Base-by-base conservation (phyloP, 805 yeast genomes). In the Vanderwaltozyma verrucispora region DNA sequence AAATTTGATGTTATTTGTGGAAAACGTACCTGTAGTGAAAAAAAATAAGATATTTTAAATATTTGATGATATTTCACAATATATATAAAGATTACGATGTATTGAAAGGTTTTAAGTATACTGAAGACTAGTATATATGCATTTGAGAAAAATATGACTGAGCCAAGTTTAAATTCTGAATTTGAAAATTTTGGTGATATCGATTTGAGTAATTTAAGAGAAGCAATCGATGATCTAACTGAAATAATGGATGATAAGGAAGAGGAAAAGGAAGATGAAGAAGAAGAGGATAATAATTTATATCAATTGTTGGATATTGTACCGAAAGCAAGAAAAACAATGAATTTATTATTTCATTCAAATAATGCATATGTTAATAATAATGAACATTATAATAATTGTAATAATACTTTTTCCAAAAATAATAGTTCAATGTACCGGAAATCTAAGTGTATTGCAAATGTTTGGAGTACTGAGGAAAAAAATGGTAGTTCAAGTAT, bases 391-490 rank as follows among this genome's bases (percentile, higher is more conserved):
- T 6, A 27, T 8, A n/a, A 18, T 7, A 5, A 33, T 19, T 28
- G 28, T 17, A 8, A 28, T 33, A 28, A n/a, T n/a, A n/a, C n/a
- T n/a, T n/a, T n/a, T n/a, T n/a, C n/a, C n/a, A n/a, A n/a, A n/a
- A 16, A 25, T 2, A 20, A 19, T 21, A 27, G 20, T 27, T 7
- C 18, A 12, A 14, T 33, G 16, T 18, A 28, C 19, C 27, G 15
- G 14, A 28, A 15, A 15, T 21, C 16, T 2, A 18, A 33, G 15
- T 24, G 34, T 7, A 45, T 44, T 12, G 46, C 47, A 1, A 36
- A 43, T n/a, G 31, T 25, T 18, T 56, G 61, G 61, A 36, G 33
- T n/a, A 43, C 39, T 7, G 49, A 50, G 29, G 54, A 53, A 34
- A 40, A 44, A 14, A 33, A 27, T n/a, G 30, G 32, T 7, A 29